Conservation (phyloP, 371 early-diverging fungal genomes). For the Apophysomyces sp. region DNA sequence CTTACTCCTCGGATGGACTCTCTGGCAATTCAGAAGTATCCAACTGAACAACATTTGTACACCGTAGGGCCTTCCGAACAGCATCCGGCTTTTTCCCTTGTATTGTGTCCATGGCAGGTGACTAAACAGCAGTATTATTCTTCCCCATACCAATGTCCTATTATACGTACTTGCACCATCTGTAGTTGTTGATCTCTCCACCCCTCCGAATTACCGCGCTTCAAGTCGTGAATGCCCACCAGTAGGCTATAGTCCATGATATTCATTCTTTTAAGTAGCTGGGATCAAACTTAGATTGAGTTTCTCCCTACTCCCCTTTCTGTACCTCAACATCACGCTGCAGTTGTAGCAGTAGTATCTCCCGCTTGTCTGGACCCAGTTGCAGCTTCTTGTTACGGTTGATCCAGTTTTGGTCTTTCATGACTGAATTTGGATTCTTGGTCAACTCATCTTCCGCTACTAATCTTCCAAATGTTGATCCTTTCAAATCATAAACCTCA, state of each 20-base stretch:
- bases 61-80: slow-evolving; percentile 65
- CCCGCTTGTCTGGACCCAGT: slow-evolving; percentile 78
- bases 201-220: slow-evolving; percentile 79
- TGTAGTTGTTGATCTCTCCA: slow-evolving; percentile 82
- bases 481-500: slow-evolving; percentile 91
- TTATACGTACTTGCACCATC: slow-evolving; percentile 17
- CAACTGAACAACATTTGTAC: slow-evolving; percentile 63
- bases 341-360: slow-evolving; percentile 75
- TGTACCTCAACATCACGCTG: slow-evolving; percentile 72
- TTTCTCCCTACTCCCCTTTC: neutral
- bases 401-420: slow-evolving; percentile 96
- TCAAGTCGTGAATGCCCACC: slow-evolving; percentile 87
- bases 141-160: neutral
- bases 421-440: slow-evolving; percentile 75
- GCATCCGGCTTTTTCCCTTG: slow-evolving; percentile 58
- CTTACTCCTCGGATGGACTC: slow-evolving; percentile 41
- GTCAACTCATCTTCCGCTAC: slow-evolving; percentile 67
- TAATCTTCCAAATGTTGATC: slow-evolving; percentile 29
- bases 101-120: slow-evolving; percentile 13
- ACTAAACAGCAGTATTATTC: slow-evolving; percentile 37
- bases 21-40: slow-evolving; percentile 47
- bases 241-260: slow-evolving; percentile 98
- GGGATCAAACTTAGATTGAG: neutral
- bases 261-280: slow-evolving; percentile 70
- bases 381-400: slow-evolving; percentile 64